These are phyloP conservation scores for Fusarium siculi DNA, from an alignment of 2,329 filamentous ascomycete species.

Conservation along the genomic window DNA sequence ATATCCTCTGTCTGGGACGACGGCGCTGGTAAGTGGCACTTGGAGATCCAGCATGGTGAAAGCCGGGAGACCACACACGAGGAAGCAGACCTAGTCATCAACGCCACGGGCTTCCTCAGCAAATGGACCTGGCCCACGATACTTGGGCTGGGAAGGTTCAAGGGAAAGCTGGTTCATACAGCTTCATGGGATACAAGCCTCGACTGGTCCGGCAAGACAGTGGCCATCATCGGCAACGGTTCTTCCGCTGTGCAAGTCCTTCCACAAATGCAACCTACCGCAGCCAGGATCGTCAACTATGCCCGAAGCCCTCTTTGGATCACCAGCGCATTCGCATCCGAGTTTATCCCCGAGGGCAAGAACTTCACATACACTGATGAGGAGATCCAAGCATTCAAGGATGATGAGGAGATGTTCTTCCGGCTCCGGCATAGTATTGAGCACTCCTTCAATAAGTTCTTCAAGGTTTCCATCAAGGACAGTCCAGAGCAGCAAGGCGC, in stretches of 20 bases:
- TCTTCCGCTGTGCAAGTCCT: background rate
- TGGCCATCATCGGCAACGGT: background rate
- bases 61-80: fast-evolving
- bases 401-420: background rate
- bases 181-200: background rate
- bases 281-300: background rate
- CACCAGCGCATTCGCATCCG: fast-evolving
- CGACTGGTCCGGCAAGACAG: background rate
- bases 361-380: background rate
- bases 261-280: background rate
- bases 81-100: background rate
- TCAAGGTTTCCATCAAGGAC: background rate
- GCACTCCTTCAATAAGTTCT: background rate
- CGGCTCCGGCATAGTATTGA: background rate
- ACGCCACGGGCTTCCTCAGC: background rate
- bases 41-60: background rate
- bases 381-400: background rate
- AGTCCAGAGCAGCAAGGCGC: background rate
- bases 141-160: background rate
- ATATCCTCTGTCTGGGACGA: background rate
- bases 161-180: background rate
- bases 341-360: background rate
- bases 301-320: background rate
- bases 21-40: background rate
- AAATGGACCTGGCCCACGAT: background rate